Evolutionary conservation across 2,329 filamentous ascomycete genomes (phyloP), one percentile per base, ranked within the genome.

Genomic region (Metarhizium brunneum): DNA sequence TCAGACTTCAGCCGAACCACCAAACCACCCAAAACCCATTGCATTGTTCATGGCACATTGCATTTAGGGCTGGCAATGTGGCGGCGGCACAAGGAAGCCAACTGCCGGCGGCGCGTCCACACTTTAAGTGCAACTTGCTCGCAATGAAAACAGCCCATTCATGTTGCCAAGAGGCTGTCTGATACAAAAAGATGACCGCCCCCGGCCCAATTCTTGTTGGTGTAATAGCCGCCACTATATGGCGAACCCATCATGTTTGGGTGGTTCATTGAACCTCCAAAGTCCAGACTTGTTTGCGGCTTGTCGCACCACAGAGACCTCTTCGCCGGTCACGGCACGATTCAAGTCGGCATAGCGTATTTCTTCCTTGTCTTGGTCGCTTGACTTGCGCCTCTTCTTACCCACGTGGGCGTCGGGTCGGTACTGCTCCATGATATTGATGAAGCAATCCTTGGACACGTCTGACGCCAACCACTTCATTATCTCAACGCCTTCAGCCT

Each of bases 351-450:
- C 76, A 69, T 92, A 94, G 36, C 87, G 75, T 4, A 86, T 76
- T 56, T 80, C 71, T 3, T 75, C 71, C 4, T 68, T 66, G 11
- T 65, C 69, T 55, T 43, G 32, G 6, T 56, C 59, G 8, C 57
- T 52, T 55, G 14, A 30, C 14, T 30, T 48, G 45, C 45, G 20
- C 62, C 73, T 82, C 54, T 76, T 73, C 72, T 90, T 92, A 3
- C 90, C 90, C 1, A 95, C 90, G 68, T 95, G 84, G 0, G 88
- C 90, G 60, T 87, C 82, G 0, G 89, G 89, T 59, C 84, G 84
- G 65, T 94, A 94, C 70, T 95, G 90, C 70, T 95, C 89, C 89
- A 94, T 94, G 61, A 95, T 85, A 66, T 95, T 86, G 57, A 94
- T 81, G 69, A 92, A 92, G 47, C 87, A 77, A 68, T 94, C 88